These are phyloP conservation scores for Talaromyces sp. DNA, from an alignment of 2,329 filamentous ascomycete species.

Conservation along the genomic window DNA sequence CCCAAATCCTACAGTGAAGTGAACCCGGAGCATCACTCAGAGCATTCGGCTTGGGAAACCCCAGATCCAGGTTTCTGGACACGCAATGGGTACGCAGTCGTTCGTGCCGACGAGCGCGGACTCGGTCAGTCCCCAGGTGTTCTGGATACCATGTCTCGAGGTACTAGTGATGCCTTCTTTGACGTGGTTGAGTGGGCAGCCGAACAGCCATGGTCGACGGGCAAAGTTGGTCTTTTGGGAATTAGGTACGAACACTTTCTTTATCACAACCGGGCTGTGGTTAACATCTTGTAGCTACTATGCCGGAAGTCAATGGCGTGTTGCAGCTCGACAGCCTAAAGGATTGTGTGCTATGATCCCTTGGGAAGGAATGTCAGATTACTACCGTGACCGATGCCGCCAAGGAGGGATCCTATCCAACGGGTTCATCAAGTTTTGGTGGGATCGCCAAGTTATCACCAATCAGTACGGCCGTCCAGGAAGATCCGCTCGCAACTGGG, in stretches of 20 bases:
- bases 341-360: constrained; percentile 54
- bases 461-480: constrained; percentile 67
- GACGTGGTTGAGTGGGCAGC: constrained; percentile 55
- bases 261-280: neutral
- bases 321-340: constrained; percentile 53
- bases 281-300: constrained; percentile 41
- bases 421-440: constrained; percentile 63
- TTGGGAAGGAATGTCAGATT: constrained; percentile 59
- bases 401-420: constrained; percentile 64
- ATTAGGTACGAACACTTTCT: constrained; percentile 34
- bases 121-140: constrained; percentile 53
- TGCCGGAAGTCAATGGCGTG: constrained; percentile 56
- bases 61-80: constrained; percentile 61
- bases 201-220: constrained; percentile 44
- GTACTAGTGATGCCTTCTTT: constrained; percentile 53
- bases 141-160: constrained; percentile 54
- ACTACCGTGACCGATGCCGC: constrained; percentile 58
- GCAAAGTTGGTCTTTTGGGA: constrained; percentile 53
- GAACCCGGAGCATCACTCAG: constrained; percentile 54
- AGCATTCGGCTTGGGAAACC: constrained; percentile 60
- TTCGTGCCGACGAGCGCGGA: constrained; percentile 56
- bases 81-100: constrained; percentile 53
- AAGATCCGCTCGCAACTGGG: constrained; percentile 53
- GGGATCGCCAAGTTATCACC: constrained; percentile 59
- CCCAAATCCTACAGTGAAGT: constrained; percentile 54